Conservation (phyloP, 345 rosid genomes). For the Camelina neglecta region DNA sequence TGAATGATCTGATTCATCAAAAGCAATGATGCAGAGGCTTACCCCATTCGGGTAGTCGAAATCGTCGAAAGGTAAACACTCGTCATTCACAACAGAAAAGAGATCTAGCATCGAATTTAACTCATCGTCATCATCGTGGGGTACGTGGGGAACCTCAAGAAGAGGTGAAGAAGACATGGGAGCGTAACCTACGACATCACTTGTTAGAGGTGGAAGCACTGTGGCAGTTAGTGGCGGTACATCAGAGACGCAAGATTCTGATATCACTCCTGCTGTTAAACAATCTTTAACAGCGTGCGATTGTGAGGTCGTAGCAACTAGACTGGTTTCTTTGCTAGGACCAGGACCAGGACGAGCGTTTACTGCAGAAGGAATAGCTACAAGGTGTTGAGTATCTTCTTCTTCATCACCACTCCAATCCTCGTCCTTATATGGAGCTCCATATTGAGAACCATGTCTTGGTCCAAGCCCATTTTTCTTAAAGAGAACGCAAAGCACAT, state of each 20-base stretch:
- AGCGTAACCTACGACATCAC: conserved; percentile 18
- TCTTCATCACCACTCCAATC: conserved; percentile 71
- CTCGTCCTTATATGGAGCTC: conserved; percentile 75
- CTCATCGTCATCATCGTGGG: conserved; percentile 23
- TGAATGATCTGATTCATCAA: neutral
- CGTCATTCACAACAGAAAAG: conserved; percentile 40
- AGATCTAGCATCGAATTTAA: conserved; percentile 41
- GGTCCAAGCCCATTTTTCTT: conserved; percentile 80
- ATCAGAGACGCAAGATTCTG: conserved; percentile 46
- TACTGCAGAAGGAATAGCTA: conserved; percentile 27
- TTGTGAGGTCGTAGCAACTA: conserved; percentile 18
- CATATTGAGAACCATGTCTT: conserved; percentile 76
- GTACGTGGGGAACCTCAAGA: conserved; percentile 30
- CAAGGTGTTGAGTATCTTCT: conserved; percentile 13
- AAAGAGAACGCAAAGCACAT: conserved; percentile 60
- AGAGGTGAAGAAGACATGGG: conserved; percentile 19
- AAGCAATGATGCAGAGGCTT: conserved; percentile 16
- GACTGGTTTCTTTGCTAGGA: conserved; percentile 28
- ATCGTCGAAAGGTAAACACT: conserved; percentile 6
- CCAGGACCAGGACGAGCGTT: conserved; percentile 1
- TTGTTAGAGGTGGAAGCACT: conserved; percentile 30
- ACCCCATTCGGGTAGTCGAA: conserved; percentile 38
- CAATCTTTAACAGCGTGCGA: conserved; percentile 21
- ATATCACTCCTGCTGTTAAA: conserved; percentile 6
- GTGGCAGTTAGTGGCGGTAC: conserved; percentile 25